Base-by-base conservation (phyloP, 345 rosid species). In the Heritiera fomes region DNA sequence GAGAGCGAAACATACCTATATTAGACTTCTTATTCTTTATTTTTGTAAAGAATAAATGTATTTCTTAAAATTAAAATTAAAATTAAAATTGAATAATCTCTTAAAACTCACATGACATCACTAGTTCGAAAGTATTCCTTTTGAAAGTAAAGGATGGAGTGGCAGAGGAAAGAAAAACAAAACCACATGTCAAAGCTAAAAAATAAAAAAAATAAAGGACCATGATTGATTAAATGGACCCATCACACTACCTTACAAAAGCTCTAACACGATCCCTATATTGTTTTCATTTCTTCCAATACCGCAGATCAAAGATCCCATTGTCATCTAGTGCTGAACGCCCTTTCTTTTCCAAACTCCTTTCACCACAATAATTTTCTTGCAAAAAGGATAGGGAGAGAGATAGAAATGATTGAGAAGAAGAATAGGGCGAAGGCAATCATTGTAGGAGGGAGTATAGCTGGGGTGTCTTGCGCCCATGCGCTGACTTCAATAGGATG, bases 381-480 rank as follows among this genome's bases (percentile, higher is more conserved):
- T 34, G 38, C 38, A 34, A 34, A 34, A 34, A 10, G 28, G 34
- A 62, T 14, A 23, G 55, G 20, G 72, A 49, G 8, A 80, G 59
- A 82, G 75, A 18, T 56, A 78, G 47, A 80, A 75, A 82, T 76
- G 83, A 66, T 47, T 6, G 84, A 77, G 79, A 28, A 32, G 75
- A 55, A 45, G 82, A 60, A 46, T 38, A 81, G 78, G 69, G 82
- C 82, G 5, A 89, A 82, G 85, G 97, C 89, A 38, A 79, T 92
- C 65, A 85, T 89, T 1, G 87, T 91, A 14, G 98, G 97, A 63
- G 97, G 97, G 70, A 92, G 98, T 86, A 88, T 92, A 79, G 97
- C 89, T 0, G 95, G 95, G n/a, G 45, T 91, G 63, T 89, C 97
- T 28, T 87, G 95, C 80, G 95, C 93, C 12, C 97, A 91, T 78